A percentile compares a stretch with the other conserved stretches of the same genome.
Conservation (phyloP, 2,329 filamentous ascomycete genomes). For the Orbilia ellipsospora region DNA sequence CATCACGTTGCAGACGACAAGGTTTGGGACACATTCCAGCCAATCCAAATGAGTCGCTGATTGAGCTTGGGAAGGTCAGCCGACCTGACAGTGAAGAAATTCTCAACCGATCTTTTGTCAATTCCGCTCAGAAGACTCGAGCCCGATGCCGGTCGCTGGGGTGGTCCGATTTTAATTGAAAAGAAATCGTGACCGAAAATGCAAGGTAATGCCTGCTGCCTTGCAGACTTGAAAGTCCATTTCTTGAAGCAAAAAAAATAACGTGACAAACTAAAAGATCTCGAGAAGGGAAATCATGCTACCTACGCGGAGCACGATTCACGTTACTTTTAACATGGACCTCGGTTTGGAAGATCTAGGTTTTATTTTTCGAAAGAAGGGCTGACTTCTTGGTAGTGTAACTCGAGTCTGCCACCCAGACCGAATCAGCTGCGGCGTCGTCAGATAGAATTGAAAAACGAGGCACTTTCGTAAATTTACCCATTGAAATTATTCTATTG, state of each 20-base stretch:
- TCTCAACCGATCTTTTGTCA: slow-evolving; percentile 24
- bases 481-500: slow-evolving; percentile 26
- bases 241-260: slow-evolving; percentile 11
- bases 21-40: slow-evolving; percentile 49
- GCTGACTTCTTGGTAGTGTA: neutral
- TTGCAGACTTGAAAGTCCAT: slow-evolving; percentile 6
- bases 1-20: slow-evolving; percentile 49
- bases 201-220: slow-evolving; percentile 48
- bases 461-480: slow-evolving; percentile 18
- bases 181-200: slow-evolving; percentile 9
- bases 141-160: slow-evolving; percentile 41
- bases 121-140: slow-evolving; percentile 38
- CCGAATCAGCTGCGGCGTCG: slow-evolving; percentile 28
- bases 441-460: slow-evolving; percentile 23
- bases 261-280: slow-evolving; percentile 20
- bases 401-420: slow-evolving; percentile 3
- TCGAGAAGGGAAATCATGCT: slow-evolving; percentile 12
- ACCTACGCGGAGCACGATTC: slow-evolving; percentile 19
- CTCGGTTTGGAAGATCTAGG: no score
- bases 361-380: neutral
- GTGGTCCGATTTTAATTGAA: slow-evolving; percentile 2
- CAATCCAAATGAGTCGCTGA: slow-evolving; percentile 39
- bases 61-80: slow-evolving; percentile 45
- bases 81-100: slow-evolving; percentile 21
- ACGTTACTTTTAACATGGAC: no score